Evolutionary conservation across 148 eudicot genomes (phyloP), one percentile per base, ranked within the genome.

Genomic region (Hydrangea macrophylla): DNA sequence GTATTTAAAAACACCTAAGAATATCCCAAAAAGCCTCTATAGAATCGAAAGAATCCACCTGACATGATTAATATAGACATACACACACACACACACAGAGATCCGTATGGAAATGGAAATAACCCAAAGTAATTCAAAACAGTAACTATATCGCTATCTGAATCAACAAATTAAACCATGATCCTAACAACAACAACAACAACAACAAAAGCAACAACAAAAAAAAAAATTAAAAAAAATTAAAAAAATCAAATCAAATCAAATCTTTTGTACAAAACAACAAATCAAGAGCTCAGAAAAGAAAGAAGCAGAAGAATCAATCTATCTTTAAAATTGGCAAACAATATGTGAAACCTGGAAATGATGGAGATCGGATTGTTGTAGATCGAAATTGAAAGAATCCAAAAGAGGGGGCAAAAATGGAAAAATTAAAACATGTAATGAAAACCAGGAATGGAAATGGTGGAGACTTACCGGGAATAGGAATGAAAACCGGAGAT

Each of bases 351-450:
- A 30, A 61, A 61, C 66, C 74, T 61, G 33, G 26, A 26, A 15
- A 53, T n/a, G 28, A 71, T 51, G 61, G 15, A 71, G 60, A 71
- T 70, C 73, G 35, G 55, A n/a, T n/a, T n/a, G n/a, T n/a, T n/a
- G n/a, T n/a, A n/a, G n/a, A n/a, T n/a, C n/a, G n/a, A n/a, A n/a
- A n/a, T n/a, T n/a, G n/a, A n/a, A n/a, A n/a, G n/a, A n/a, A n/a
- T n/a, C n/a, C n/a, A n/a, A n/a, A 51, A 13, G 6, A 40, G 4
- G 26, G 37, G 10, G 11, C 18, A 45, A 26, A n/a, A n/a, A 0
- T 33, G 6, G 18, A 48, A 39, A 12, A 33, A n/a, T 24, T 17
- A 9, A 39, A 17, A 45, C 23, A 67, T 23, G 3, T 17, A 32
- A 24, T 24, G 2, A 33, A 11, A 65, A 28, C n/a, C 17, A 36